Evolutionary conservation across 2,329 filamentous ascomycete species (phyloP).

Genomic region (Lecanicillium sp.): DNA sequence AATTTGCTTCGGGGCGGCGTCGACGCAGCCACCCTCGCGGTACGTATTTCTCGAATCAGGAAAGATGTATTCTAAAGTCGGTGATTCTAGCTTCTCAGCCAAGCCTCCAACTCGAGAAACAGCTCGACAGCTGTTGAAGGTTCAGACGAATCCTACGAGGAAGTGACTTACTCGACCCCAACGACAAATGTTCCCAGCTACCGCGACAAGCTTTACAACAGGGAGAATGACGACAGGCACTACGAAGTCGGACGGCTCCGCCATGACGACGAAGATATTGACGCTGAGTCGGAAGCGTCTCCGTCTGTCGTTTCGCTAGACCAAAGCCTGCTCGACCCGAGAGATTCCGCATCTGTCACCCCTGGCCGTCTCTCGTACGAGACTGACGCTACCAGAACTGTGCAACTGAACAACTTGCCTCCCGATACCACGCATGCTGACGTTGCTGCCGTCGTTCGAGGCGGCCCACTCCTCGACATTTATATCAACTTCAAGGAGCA

Average conservation of each 20-base stretch:
- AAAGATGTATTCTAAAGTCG: constrained; percentile 12
- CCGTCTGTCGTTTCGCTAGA: neutral
- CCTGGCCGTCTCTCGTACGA: constrained; percentile 24
- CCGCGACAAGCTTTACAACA: too few species aligned
- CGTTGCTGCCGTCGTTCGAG: constrained; percentile 57
- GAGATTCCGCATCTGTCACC: neutral
- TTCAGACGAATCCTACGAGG: too few species aligned
- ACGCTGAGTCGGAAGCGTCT: constrained; percentile 3
- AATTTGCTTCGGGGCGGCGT: constrained; percentile 47
- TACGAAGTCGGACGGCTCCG: too few species aligned
- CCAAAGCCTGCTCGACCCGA: neutral
- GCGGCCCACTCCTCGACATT: constrained; percentile 65
- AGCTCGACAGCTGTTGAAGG: too few species aligned
- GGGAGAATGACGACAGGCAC: too few species aligned
- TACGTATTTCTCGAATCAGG: constrained; percentile 24
- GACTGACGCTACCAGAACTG: constrained; percentile 44
- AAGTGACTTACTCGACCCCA: too few species aligned
- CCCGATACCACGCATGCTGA: constrained; percentile 59
- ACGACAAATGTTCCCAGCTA: too few species aligned
- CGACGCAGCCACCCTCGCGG: constrained; percentile 38
- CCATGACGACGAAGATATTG: neutral
- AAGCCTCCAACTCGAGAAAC: neutral
- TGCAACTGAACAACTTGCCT: constrained; percentile 58
- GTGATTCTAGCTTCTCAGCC: constrained; percentile 2
- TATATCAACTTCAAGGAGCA: constrained; percentile 55